Base-by-base conservation (phyloP, 2,329 filamentous ascomycete genomes). In the Hymenoscyphus scutula region DNA sequence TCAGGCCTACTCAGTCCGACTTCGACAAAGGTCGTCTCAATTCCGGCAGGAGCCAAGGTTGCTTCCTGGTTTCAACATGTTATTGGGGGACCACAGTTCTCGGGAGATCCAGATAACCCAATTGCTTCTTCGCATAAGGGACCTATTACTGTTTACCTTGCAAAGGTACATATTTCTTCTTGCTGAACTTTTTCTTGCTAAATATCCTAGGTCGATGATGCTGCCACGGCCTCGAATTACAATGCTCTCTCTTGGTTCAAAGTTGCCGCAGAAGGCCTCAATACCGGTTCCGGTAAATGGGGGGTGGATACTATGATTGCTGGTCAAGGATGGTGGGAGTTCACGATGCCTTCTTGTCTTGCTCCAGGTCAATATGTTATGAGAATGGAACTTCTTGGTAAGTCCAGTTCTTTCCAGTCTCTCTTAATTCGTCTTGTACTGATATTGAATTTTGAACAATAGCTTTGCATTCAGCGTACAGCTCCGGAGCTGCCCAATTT, bases 301-400 rank as follows among this genome's bases (percentile, higher is more conserved):
- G 70, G 64, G 7, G 70, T 71, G 17, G 68, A 71, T 27, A 67
- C 64, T 13, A 67, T 71, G 59, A 69, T 70, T 56, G 70, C 67
- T 19, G 72, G 72, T 59, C 73, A 71, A 45, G 75, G 81, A 34
- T 82, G 79, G 77, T 75, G 76, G 58, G 79, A 78, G 65, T 81
- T 84, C 72, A 76, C 75, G 61, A 73, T 85, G 64, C 83, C 82
- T 51, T 70, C 75, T 32, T 82, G 79, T 74, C 77, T 84, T 63
- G 79, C 81, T 1, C 75, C 81, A 1, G 82, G 82, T 34, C 77
- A 85, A 58, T 85, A 85, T 67, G 77, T 85, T 32, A 76, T 85
- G 72, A 78, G 82, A 38, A 78, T 81, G 38, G 82, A 85, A 76
- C 76, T 82, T 53, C 74, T 83, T 41, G 60, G 59, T 61, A 57